Base-by-base conservation (phyloP, 2,329 filamentous ascomycete species). In the Thielaviopsis euricoi region DNA sequence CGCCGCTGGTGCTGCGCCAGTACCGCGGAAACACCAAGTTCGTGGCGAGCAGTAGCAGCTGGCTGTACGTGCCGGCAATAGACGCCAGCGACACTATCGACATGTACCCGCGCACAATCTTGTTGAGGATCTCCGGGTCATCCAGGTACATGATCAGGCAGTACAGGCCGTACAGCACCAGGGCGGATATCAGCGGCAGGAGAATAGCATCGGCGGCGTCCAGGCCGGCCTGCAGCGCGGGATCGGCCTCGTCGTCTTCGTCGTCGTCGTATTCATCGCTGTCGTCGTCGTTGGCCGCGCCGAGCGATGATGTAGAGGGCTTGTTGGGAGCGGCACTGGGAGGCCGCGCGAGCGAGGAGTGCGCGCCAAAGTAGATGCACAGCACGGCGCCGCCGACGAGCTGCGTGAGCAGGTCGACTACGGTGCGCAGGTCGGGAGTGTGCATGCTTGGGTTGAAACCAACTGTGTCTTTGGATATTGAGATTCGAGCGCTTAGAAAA, bases 91-190 rank as follows among this genome's bases (percentile, higher is more conserved):
- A 88, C 66, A 91, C 82, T 59, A 81, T 69, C 2, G 86, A 87
- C 71, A 95, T 90, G 73, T 97, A 96, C 66, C 79, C 82, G 46
- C 87, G 84, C 22, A 97, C 73, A 46, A 94, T 79, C 69, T 85
- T 87, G 73, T 91, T 96, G 65, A 97, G 71, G 22, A 94, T 73
- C 12, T 82, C 76, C 0, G 89, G 84, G 65, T 95, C 87, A 63
- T 91, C 76, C 58, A 96, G 79, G 79, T 85, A 93, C 68, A 94
- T 89, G 67, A 97, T 89, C 60, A 95, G 75, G 64, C 90, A 84
- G 73, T 97, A 97, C 13, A 97, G 75, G 5, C 82, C 82, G 49
- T 82, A 77, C 9, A 97, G 79, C 1, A 85, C 81, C 10, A 75
- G 66, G 1, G 83, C 88, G 6, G 89, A 90, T 57, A 89, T 74